Conservation (phyloP, 2,329 filamentous ascomycete species). For the Colletotrichum tanaceti region DNA sequence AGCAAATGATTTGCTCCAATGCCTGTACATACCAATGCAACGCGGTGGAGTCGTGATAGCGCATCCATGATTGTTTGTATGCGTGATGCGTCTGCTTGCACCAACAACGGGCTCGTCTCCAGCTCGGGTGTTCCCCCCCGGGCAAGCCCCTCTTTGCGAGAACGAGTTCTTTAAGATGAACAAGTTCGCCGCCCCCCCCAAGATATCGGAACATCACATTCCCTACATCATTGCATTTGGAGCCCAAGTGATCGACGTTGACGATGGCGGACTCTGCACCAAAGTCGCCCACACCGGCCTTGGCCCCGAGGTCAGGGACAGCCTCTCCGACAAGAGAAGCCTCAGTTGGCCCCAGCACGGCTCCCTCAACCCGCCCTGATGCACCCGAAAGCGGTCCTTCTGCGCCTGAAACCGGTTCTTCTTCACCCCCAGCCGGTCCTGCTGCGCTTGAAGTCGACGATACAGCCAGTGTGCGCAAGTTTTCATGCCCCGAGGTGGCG, state of each 20-base stretch:
- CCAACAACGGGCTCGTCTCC: slow-evolving; percentile 5
- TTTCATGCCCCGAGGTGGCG: neutral
- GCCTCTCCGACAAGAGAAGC: neutral
- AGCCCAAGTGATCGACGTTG: no score
- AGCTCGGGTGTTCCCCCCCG: no score
- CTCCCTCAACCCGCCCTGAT: neutral
- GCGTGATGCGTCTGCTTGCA: neutral
- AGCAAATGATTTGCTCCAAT: neutral
- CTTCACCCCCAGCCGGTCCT: no score
- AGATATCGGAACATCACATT: no score
- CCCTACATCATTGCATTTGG: no score
- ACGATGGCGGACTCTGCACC: neutral
- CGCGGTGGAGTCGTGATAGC: neutral
- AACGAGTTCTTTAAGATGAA: no score
- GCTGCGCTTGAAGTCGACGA: slow-evolving; percentile 1
- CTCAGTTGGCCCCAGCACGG: neutral
- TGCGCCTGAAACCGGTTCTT: no score
- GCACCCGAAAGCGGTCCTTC: no score
- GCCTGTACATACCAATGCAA: neutral
- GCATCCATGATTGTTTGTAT: neutral
- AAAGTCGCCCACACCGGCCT: neutral
- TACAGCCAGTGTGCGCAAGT: neutral
- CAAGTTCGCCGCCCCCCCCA: no score
- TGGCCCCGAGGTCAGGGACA: neutral
- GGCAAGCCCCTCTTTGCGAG: no score